Conservation (phyloP, 179 eudicot species). For the Heliamphora pulchella region DNA sequence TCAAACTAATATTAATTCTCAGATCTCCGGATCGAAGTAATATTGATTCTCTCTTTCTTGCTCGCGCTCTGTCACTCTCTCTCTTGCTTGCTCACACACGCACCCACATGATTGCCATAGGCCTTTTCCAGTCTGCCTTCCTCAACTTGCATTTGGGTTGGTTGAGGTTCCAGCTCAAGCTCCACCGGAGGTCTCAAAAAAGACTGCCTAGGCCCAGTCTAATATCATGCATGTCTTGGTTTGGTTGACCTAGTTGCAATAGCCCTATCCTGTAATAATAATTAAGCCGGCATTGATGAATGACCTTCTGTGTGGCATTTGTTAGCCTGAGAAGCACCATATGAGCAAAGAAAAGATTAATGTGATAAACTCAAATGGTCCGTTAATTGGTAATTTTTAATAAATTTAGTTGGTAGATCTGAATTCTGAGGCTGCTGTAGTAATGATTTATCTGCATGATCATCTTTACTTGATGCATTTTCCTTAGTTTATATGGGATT, state of each 20-base stretch:
- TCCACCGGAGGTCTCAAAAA: neutral
- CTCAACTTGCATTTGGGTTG: too few species aligned
- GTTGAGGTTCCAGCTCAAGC: neutral
- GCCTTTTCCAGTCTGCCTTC: too few species aligned
- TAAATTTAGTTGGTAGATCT: too few species aligned
- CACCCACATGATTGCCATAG: too few species aligned
- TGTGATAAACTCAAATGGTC: too few species aligned
- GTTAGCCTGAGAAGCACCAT: neutral
- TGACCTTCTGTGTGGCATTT: neutral
- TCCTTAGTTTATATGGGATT: neutral
- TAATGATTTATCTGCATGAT: neutral
- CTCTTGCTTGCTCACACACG: too few species aligned
- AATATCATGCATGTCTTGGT: neutral
- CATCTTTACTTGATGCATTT: neutral
- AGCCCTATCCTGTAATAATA: neutral
- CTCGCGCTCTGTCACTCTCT: too few species aligned
- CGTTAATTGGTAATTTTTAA: too few species aligned
- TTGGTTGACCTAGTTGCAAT: neutral
- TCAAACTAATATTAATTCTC: too few species aligned
- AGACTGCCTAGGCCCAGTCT: neutral
- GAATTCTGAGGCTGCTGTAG: neutral
- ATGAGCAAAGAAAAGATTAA: neutral
- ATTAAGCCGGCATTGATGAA: neutral
- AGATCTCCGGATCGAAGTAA: too few species aligned
- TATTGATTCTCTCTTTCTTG: too few species aligned